Evolutionary conservation across 2,329 filamentous ascomycete species (phyloP), one percentile per base, ranked within the genome.

Genomic region (Epichloe uncinata): DNA sequence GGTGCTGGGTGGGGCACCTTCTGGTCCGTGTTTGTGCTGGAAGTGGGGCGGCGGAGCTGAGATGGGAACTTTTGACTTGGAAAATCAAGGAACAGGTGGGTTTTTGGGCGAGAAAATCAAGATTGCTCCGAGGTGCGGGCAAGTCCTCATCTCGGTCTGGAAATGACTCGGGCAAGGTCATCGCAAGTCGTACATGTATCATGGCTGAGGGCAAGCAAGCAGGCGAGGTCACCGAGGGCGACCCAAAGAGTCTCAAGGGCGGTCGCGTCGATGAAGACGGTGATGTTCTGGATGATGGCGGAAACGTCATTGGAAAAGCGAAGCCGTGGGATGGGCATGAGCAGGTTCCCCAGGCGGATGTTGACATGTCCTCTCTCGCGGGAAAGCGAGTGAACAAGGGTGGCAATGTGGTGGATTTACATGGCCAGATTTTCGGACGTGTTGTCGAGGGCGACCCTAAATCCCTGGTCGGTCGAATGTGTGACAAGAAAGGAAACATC

Each of bases 341-440:
- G 38, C 53, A 57, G 0, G 70, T 73, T 50, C 65, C 73, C 8
- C 75, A 80, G 61, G 73, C 75, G 52, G 70, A 75, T 0, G 74
- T 74, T 3, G 78, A 81, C 58, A 77, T 75, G 53, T 84, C 81
- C 7, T 69, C 75, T 42, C 72, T 84, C 5, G 82, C 82, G 18
- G 83, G 83, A 51, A 84, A 86, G 66, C 74, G 79, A 40, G 81
- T 87, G 55, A 84, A 85, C 69, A 86, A 85, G 68, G 75, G 77
- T 3, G 83, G 84, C 38, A 79, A 80, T 44, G 69, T 78, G 1
- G 77, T 81, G 26, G 78, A 80, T 58, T 64, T 64, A 3, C 64
- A 66, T 42, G 78, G 78, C 0, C 63, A 69, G 42, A 77, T 81
- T 54, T 81, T 78, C 53, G 84, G 80, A 36, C 78, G 80, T 38